Evolutionary conservation across 2,329 filamentous ascomycete genomes (phyloP), one percentile per base, ranked within the genome.

Genomic region (Aspergillus sp.): DNA sequence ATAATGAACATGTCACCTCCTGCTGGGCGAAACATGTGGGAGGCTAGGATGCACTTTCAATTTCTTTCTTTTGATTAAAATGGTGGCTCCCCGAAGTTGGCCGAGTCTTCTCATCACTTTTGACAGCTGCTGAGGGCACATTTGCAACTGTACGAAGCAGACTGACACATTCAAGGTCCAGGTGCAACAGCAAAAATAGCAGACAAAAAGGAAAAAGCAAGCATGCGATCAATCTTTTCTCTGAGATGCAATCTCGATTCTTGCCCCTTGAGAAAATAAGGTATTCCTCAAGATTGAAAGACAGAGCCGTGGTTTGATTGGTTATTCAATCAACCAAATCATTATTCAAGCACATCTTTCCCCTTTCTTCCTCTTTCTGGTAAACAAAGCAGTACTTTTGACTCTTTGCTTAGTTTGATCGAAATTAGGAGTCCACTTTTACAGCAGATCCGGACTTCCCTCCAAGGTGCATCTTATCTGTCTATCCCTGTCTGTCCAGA

Each of bases 1-100:
- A 67, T 64, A 67, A 67, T 64, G 57, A 57, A 59, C 61, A 61
- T 55, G 49, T 57, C 60, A 56, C 38, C 30, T 60, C 59, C 48
- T 56, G 8, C 50, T 63, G 45, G 62, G 50, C 59, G 58, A 49
- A 58, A 49, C 56, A 52, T 62, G 49, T 61, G 59, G 60, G 51
- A 45, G 23, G 50, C 38, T 45, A 19, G 25, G 25, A 41, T 57
- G 19, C 31, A 49, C 23, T 46, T 45, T 38, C 23, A 41, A 54
- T 54, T 53, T 45, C 47, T 30, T n/a, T 23, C 19, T 19, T 4
- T n/a, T 7, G 17, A 17, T 46, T 46, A 19, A 19, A 11, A 34
- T 34, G 31, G 31, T 34, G 7, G 7, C 31, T 34, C 19, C 19
- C 19, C 19, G 31, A 34, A 11, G 31, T 34, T 11, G 7, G 31